A percentile compares a stretch with the other conserved stretches of the same genome.
These are phyloP conservation scores for Hordeum pubiflorum DNA, from an alignment of 202 grass and related monocot genomes.

Conservation along the genomic window DNA sequence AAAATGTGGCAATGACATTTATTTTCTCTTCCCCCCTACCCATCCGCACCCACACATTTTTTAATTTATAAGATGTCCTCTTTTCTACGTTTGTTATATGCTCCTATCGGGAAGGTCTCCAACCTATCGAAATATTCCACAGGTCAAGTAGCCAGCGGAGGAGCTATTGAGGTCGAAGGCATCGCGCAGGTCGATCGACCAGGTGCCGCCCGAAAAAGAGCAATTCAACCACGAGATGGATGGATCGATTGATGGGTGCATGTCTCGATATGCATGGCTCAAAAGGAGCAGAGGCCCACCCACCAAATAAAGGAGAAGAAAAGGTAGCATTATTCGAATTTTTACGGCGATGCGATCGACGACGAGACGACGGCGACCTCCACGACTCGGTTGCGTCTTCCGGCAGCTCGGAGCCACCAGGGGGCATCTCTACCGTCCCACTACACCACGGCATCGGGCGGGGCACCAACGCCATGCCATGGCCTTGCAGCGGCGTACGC, in stretches of 20 bases:
- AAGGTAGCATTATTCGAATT: background rate
- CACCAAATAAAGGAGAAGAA: background rate
- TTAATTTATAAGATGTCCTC: too few species aligned
- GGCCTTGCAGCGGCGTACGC: background rate
- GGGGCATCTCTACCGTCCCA: background rate
- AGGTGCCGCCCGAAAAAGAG: background rate
- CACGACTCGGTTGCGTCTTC: background rate
- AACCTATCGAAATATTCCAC: conserved; percentile 33
- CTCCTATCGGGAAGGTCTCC: conserved; percentile 32
- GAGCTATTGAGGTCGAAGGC: background rate
- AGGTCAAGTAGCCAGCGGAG: conserved; percentile 1
- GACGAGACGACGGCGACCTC: background rate
- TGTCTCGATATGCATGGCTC: background rate
- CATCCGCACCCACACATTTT: too few species aligned
- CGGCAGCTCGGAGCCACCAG: background rate
- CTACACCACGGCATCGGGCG: background rate
- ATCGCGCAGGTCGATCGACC: background rate
- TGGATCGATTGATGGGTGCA: background rate
- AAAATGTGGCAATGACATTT: too few species aligned
- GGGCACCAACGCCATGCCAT: background rate
- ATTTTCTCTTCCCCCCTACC: too few species aligned
- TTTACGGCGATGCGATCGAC: background rate
- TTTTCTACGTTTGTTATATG: background rate
- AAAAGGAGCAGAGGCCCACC: background rate
- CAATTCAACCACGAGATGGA: background rate